phyloP scores from a whole-genome alignment of 441 rosid genomes.

The Eutrema salsugineum region DNA sequence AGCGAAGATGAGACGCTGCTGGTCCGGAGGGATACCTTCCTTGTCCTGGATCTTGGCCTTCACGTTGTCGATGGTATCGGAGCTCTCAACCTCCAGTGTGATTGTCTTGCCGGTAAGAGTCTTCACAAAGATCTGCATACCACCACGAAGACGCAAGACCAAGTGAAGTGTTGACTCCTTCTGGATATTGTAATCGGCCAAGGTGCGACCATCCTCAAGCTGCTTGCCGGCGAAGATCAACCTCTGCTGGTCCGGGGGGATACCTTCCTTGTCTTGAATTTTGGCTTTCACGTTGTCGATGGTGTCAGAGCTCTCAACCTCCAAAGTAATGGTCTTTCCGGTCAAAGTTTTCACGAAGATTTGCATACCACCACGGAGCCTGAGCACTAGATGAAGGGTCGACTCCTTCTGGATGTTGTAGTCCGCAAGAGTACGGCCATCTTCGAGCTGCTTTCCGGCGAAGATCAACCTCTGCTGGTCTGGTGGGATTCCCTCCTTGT shows the following conservation, averaged over 20 bases:
- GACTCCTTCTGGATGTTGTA: constrained; percentile 40
- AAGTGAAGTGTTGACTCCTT: no score
- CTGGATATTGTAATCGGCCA: constrained; percentile 34
- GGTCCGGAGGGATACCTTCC: constrained; percentile 42
- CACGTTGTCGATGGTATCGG: constrained; percentile 30
- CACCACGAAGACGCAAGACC: constrained; percentile 33
- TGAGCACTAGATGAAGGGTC: constrained; percentile 31
- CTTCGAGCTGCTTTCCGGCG: constrained; percentile 37
- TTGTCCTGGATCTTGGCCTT: constrained; percentile 37
- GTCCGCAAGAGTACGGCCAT: constrained; percentile 37
- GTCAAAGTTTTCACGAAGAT: constrained; percentile 32
- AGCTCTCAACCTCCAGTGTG: constrained; percentile 34
- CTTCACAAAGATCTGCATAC: constrained; percentile 45
- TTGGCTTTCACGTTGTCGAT: constrained; percentile 39
- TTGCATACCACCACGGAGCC: constrained; percentile 30
- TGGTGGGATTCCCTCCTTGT: constrained; percentile 36
- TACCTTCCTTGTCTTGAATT: constrained; percentile 42
- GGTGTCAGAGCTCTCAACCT: constrained; percentile 29
- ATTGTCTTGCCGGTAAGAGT: constrained; percentile 35
- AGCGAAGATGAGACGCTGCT: constrained; percentile 57
- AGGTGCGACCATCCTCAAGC: constrained; percentile 39
- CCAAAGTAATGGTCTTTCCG: constrained; percentile 33
- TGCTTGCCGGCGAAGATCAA: constrained; percentile 34
- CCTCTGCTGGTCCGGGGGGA: constrained; percentile 30
- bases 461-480: constrained; percentile 6